Base-by-base conservation (phyloP, 441 rosid genomes). In the Capsella rubella region DNA sequence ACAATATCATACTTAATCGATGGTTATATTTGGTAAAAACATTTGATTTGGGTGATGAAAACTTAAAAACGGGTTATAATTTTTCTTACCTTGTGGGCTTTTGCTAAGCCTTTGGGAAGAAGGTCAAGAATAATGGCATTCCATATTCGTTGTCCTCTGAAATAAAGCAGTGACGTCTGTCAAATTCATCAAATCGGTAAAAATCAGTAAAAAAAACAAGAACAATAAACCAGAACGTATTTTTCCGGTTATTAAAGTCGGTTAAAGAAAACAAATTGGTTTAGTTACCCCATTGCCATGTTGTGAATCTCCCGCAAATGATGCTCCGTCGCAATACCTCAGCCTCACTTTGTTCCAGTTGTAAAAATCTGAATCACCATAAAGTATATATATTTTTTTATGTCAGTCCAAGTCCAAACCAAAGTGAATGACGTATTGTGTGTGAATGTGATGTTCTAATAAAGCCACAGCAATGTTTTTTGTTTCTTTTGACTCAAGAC, bases 321-420 rank as follows among this genome's bases (percentile, higher is more conserved):
- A 89, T 57, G 85, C 94, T 78, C 94, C 94, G 52, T 89, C 94
- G 54, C 94, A 89, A 55, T 89, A 89, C 71, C 94, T 83, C n/a
- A 89, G 68, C 78, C 87, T 87, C 29, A 89, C 91, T 45, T 81
- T 87, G 76, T 89, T 89, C 94, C 94, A 89, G 72, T 89, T 87
- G 87, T 89, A 86, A 78, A 89, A 89, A 72, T 87, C 94, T 87
- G 84, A 40, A 53, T 71, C 39, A 53, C 74, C 4, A 37, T n/a
- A 18, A 18, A 18, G 21, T 18, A 18, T 18, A 18, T 61, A 5
- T 32, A 16, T 31, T 32, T 1, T 31, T 32, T 31, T 4, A 4
- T 49, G 29, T 28, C 16, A 58, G 29, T 28, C 16, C 55, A 32
- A 57, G 21, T 45, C 50, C 9, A 31, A 39, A 40, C 50, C 65